Evolutionary conservation across 2,329 filamentous ascomycete species (phyloP), one percentile per base, ranked within the genome.

Genomic region (Paecilomyces formosus): DNA sequence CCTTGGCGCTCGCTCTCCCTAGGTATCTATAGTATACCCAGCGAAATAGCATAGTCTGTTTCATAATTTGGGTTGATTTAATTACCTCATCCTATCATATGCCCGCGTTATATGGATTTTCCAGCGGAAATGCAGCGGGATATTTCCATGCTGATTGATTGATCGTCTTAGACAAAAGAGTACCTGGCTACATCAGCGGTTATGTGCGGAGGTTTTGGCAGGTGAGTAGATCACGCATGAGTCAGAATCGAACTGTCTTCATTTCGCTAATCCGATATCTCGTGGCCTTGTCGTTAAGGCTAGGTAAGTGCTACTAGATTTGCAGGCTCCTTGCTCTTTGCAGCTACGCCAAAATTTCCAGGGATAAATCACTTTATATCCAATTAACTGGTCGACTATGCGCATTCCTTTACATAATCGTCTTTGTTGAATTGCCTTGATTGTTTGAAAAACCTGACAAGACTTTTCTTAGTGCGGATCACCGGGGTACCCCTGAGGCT

Each of bases 171-270:
- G 93, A 97, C 71, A 83, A 85, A 66, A 84, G 92, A 58, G 80
- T 97, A 28, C 90, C 92, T 1, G 94, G 93, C 54, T 97, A 91
- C 79, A 92, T 97, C 22, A 89, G 87, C 65, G 92, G 92, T 65
- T 99, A 97, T 73, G 92, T 99, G 49, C 87, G 94, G 59, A 85
- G 94, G 39, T 97, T 99, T 76, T 99, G 94, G 94, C 94, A 99
- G 86, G 93, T 95, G 81, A 67, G 88, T 74, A 22, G 12, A 22
- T 15, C 8, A 50, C 39, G 54, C 35, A 50, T 58, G 35, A 58
- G 53, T 18, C 15, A 11, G 30, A 31, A 31, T 31, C 24, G 30
- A 15, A 15, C n/a, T 50, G 15, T 18, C 24, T 26, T 26, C 24
- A 11, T 22, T n/a, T 50, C 50, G 26, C 50, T 52, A n/a, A 49